These are phyloP conservation scores for Xylaria scruposa DNA, from an alignment of 495 filamentous ascomycete species.

Conservation along the genomic window DNA sequence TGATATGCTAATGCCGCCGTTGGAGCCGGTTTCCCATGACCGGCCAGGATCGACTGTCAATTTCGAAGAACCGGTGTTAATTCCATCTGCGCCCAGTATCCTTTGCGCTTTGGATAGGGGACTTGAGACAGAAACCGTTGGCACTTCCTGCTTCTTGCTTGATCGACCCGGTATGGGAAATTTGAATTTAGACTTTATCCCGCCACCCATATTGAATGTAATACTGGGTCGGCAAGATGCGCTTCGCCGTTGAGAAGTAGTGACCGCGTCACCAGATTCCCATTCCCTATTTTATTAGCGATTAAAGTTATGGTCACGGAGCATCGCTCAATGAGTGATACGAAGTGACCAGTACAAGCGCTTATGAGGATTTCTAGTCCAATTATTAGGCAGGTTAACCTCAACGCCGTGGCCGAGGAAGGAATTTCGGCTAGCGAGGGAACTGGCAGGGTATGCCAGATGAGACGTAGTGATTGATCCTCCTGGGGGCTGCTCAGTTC, in stretches of 20 bases:
- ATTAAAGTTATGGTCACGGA: background rate
- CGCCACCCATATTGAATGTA: constrained; percentile 50
- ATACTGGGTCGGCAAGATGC: constrained; percentile 1
- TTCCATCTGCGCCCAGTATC: constrained; percentile 49
- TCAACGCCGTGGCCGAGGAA: background rate
- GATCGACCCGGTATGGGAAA: constrained; percentile 60
- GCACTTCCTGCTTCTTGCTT: constrained; percentile 39
- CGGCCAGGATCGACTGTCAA: constrained; percentile 33
- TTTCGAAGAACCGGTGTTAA: constrained; percentile 38
- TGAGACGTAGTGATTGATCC: constrained; percentile 17
- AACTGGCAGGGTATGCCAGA: constrained; percentile 8
- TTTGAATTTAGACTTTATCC: constrained; percentile 55
- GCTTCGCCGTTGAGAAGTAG: constrained; percentile 13
- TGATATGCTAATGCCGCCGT: constrained; percentile 57
- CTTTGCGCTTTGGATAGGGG: constrained; percentile 54
- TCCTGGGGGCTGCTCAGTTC: constrained; percentile 18
- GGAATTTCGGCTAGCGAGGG: constrained; percentile 22
- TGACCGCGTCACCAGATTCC: background rate
- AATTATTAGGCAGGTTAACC: background rate
- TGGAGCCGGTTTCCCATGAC: constrained; percentile 53
- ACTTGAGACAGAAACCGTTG: constrained; percentile 27
- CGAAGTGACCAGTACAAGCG: background rate
- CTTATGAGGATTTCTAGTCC: background rate
- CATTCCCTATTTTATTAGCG: constrained; percentile 3
- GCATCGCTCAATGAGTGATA: constrained; percentile 8